Evolutionary conservation across 2,329 filamentous ascomycete species (phyloP).

Genomic region (Pseudogymnoascus sp.): DNA sequence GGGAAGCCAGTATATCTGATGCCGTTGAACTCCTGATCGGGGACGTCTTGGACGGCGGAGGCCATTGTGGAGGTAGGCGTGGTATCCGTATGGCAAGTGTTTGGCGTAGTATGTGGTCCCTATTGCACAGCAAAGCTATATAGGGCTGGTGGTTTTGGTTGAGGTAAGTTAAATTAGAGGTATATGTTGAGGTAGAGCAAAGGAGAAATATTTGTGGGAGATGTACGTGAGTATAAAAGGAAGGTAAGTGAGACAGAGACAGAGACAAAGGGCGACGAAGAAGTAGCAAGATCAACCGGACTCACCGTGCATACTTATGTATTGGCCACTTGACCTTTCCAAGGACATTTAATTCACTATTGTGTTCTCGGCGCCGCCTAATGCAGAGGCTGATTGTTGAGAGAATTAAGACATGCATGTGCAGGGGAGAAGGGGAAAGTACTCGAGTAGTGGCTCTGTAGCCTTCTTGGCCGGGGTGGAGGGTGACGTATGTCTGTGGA

Average conservation of each 20-base stretch:
- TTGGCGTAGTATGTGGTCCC: background rate
- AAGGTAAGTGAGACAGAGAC: background rate
- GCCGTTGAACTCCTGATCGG: background rate
- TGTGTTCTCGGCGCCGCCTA: background rate
- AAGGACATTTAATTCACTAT: background rate
- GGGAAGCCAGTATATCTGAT: conserved; percentile 34
- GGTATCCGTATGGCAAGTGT: background rate
- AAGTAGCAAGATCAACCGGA: background rate
- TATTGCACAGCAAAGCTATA: background rate
- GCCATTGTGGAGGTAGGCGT: background rate
- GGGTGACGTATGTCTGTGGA: background rate
- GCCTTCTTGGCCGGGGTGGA: background rate
- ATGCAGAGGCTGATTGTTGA: background rate
- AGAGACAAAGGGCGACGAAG: background rate
- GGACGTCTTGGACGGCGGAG: background rate
- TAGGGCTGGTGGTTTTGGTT: background rate
- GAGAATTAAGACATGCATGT: background rate
- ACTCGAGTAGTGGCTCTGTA: background rate
- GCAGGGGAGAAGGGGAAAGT: background rate
- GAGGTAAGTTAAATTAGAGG: conserved; percentile 2
- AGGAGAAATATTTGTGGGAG: background rate
- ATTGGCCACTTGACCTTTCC: background rate
- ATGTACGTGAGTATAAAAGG: background rate
- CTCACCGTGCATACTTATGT: background rate
- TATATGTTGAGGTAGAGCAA: background rate